phyloP scores from a whole-genome alignment of 352 stramenopile species.

The Phytophthora melonis region DNA sequence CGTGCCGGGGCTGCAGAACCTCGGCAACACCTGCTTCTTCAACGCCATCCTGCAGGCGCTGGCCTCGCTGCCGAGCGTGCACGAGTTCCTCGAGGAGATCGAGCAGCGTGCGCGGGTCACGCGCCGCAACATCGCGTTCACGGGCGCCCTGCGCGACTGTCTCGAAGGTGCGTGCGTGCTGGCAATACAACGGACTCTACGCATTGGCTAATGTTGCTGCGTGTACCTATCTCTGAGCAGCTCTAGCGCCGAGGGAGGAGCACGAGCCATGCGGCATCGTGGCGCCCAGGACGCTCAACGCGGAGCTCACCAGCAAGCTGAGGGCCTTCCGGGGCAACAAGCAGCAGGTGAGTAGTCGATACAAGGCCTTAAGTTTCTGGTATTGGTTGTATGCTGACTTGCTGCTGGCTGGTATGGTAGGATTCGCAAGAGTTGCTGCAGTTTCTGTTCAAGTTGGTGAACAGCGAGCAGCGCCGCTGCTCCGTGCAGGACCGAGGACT shows the following conservation, averaged over 20 bases:
- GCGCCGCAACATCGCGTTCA: slow-evolving; percentile 60
- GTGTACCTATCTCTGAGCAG: slow-evolving; percentile 16
- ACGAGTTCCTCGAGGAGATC: slow-evolving; percentile 75
- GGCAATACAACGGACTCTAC: too few species aligned
- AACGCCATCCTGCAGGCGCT: slow-evolving; percentile 91
- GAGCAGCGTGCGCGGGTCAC: slow-evolving; percentile 52
- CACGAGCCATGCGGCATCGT: slow-evolving; percentile 49
- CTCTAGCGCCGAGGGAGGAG: slow-evolving; percentile 42
- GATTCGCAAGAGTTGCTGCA: slow-evolving; percentile 89
- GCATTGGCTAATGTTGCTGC: too few species aligned
- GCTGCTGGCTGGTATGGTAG: slow-evolving; percentile 28
- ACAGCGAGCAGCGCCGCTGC: slow-evolving; percentile 65
- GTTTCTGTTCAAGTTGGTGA: slow-evolving; percentile 87
- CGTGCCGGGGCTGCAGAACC: slow-evolving; percentile 87
- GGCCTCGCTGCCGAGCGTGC: slow-evolving; percentile 73
- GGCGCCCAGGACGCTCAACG: slow-evolving; percentile 62
- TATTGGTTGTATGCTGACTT: not conserved
- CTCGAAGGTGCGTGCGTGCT: slow-evolving; percentile 45
- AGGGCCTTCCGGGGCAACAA: slow-evolving; percentile 76
- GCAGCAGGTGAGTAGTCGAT: slow-evolving; percentile 57
- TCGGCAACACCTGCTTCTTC: slow-evolving; percentile 94
- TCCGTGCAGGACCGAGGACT: slow-evolving; percentile 64
- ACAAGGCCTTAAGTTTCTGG: not conserved
- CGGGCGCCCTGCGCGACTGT: slow-evolving; percentile 67
- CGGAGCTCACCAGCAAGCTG: slow-evolving; percentile 66